A percentile compares a stretch with the other conserved stretches of the same genome.
Conservation (phyloP, 31 red algal genomes). For the Odonthalia washingtoniensis region DNA sequence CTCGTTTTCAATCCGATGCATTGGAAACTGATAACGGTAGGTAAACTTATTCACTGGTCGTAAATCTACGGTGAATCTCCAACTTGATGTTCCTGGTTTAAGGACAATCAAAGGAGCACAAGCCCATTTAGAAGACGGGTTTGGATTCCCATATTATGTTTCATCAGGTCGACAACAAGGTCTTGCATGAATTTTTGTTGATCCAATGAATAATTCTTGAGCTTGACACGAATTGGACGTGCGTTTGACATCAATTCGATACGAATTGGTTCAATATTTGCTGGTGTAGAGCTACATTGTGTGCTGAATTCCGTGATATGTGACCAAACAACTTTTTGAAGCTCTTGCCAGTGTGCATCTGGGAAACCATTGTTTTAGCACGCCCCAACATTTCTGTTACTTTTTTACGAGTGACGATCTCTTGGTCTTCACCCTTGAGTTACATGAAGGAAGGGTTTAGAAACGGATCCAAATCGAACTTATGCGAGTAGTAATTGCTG, state of each 20-base stretch:
- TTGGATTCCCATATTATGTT: background rate
- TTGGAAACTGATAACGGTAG: conserved; percentile 3
- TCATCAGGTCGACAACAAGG: background rate
- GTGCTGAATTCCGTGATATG: background rate
- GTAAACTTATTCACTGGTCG: conserved; percentile 1
- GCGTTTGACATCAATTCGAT: conserved; percentile 3
- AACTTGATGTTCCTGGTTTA: background rate
- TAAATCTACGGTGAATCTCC: conserved; percentile 1
- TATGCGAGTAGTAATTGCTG: background rate
- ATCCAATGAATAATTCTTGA: background rate
- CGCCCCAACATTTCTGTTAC: background rate
- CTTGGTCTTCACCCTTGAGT: background rate
- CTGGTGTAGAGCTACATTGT: background rate
- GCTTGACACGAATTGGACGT: conserved; percentile 3
- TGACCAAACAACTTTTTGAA: background rate
- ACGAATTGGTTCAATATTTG: background rate
- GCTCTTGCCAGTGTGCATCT: background rate
- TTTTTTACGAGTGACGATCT: background rate
- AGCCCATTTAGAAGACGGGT: conserved; percentile 7
- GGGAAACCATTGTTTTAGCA: background rate
- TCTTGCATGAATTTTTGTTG: background rate
- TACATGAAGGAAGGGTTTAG: background rate
- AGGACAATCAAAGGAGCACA: background rate
- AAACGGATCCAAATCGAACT: background rate
- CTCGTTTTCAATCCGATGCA: background rate